Conservation (phyloP, 176 grass and related monocot species). For the Poa pratensis region DNA sequence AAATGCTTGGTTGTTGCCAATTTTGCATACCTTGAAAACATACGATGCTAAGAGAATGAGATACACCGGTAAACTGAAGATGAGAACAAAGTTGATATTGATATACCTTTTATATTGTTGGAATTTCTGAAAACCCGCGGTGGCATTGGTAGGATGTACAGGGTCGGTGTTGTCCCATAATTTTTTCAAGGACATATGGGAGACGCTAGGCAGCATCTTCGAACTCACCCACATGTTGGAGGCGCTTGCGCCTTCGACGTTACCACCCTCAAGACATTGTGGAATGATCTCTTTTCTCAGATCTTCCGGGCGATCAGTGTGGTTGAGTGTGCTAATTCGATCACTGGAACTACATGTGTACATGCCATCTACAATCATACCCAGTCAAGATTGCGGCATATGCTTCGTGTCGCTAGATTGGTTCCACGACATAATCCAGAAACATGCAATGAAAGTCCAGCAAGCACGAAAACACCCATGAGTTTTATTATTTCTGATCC, state of each 20-base stretch:
- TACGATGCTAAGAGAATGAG: too few species aligned
- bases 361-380: conserved; percentile 78
- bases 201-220: conserved; percentile 71
- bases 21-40: too few species aligned
- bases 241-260: conserved; percentile 57
- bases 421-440: neutral
- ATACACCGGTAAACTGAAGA: too few species aligned
- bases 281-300: conserved; percentile 96
- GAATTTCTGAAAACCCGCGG: neutral
- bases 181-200: conserved; percentile 68
- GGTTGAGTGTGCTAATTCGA: neutral
- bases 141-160: conserved; percentile 41
- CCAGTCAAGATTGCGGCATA: conserved; percentile 35
- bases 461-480: neutral
- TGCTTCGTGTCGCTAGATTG: conserved; percentile 23
- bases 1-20: too few species aligned
- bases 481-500: neutral
- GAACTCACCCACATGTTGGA: conserved; percentile 66
- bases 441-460: conserved; percentile 26
- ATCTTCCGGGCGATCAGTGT: conserved; percentile 71
- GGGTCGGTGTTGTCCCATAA: conserved; percentile 48
- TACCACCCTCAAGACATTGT: conserved; percentile 61
- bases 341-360: neutral
- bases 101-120: too few species aligned
- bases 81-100: too few species aligned